Conservation (phyloP, 73 alveolate genomes). For the Stentor roeselii region DNA sequence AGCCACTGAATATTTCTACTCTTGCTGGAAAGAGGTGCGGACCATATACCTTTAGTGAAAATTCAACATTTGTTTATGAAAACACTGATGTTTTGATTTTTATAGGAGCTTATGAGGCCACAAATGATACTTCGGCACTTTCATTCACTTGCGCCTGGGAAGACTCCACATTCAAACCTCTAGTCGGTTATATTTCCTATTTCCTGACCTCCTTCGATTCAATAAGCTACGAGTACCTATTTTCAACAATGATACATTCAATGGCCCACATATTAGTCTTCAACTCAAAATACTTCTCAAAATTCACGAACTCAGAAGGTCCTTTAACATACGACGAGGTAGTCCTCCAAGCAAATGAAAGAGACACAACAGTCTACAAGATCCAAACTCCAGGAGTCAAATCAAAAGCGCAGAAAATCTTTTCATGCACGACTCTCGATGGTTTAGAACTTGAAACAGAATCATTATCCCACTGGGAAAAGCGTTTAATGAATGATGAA, state of each 20-base stretch:
- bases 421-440: not conserved
- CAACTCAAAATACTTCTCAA: not conserved
- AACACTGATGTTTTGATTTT: conserved; percentile 7
- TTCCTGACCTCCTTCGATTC: not conserved
- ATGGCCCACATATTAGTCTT: conserved; percentile 10
- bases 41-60: not conserved
- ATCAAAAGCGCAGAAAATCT: not conserved
- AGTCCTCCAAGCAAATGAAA: not conserved
- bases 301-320: not conserved
- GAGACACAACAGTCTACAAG: not conserved
- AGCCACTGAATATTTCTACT: not conserved
- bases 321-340: not conserved
- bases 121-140: not conserved
- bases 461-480: not conserved
- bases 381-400: not conserved
- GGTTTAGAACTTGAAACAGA: conserved; percentile 10
- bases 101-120: not conserved
- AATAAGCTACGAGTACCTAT: not conserved
- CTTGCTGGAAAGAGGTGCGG: not conserved
- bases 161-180: not conserved
- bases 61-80: not conserved
- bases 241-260: not conserved
- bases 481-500: not conserved
- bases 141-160: not conserved
- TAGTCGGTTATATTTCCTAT: not conserved